These are phyloP conservation scores for Ganoderma sp. DNA, from an alignment of 1,284 basidiomycete genomes.

Conservation along the genomic window DNA sequence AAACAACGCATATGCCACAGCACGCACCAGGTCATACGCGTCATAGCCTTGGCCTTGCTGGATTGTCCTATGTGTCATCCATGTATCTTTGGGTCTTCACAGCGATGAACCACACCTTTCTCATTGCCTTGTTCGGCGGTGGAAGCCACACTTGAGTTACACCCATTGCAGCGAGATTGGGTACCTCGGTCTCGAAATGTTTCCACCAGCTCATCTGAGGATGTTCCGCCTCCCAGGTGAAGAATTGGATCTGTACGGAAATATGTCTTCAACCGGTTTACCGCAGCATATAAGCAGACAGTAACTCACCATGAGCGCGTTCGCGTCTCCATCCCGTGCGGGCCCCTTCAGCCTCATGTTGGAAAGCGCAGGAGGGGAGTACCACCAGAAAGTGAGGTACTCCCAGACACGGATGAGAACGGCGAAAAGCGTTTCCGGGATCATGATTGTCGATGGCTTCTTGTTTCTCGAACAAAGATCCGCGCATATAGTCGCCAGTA, in stretches of 20 bases:
- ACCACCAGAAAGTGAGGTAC: constrained; percentile 30
- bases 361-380: constrained; percentile 51
- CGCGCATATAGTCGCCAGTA: background rate
- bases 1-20: background rate
- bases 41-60: constrained; percentile 79
- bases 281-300: background rate
- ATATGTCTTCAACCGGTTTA: constrained; percentile 1
- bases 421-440: constrained; percentile 25
- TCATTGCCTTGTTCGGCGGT: constrained; percentile 77
- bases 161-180: constrained; percentile 75
- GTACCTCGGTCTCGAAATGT: constrained; percentile 75
- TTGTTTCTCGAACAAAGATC: constrained; percentile 8
- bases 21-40: constrained; percentile 75
- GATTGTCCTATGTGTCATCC: constrained; percentile 9
- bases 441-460: constrained; percentile 19
- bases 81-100: background rate
- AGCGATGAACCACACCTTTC: constrained; percentile 49
- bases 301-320: constrained; percentile 67
- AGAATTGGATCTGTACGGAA: constrained; percentile 72
- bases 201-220: constrained; percentile 81
- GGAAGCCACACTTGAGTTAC: constrained; percentile 86
- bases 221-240: constrained; percentile 76
- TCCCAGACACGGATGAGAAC: constrained; percentile 35
- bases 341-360: constrained; percentile 59
- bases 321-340: constrained; percentile 47